Evolutionary conservation across 441 rosid genomes (phyloP), one percentile per base, ranked within the genome.

Genomic region (Biscutella laevigata): DNA sequence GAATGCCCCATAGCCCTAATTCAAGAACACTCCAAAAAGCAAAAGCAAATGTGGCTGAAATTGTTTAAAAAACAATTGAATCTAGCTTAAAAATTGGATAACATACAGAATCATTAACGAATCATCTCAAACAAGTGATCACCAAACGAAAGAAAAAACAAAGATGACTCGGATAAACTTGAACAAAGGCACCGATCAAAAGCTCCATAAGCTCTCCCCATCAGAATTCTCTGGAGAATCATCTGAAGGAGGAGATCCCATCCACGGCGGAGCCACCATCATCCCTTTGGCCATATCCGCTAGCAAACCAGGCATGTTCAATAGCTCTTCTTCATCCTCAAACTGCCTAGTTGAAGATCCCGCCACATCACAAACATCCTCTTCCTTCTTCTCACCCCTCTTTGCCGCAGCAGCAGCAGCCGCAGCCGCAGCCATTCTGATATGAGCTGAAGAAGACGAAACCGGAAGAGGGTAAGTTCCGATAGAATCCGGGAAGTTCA

Each of bases 211-310:
- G 28, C 71, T 78, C 47, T 78, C 94, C 26, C 71, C 84, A 15
- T 75, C 78, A 0, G 80, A 75, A 62, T 70, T 78, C 70, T 73
- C 86, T 3, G 76, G 77, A 2, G 85, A 85, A 43, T 76, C 76
- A 56, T 83, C 82, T 1, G 72, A 54, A 11, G 72, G 74, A 11
- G 84, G 66, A 10, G 83, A 57, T 58, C 62, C 67, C 24, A 89
- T 73, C 73, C 95, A 75, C 3, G 95, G 97, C 0, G 94, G 97
- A 2, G 88, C 80, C 50, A 86, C 69, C 79, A 89, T 64, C 94
- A 89, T 74, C 51, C 95, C 97, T 52, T 75, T 88, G 0, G 97
- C 97, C 97, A 89, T 89, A 56, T 83, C 88, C 59, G 71, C 88
- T 48, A 89, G 64, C 76, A 89, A 65, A 66, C 76, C 77, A 7